Base-by-base conservation (phyloP, 129 eudicot genomes). In the Lactuca saligna region DNA sequence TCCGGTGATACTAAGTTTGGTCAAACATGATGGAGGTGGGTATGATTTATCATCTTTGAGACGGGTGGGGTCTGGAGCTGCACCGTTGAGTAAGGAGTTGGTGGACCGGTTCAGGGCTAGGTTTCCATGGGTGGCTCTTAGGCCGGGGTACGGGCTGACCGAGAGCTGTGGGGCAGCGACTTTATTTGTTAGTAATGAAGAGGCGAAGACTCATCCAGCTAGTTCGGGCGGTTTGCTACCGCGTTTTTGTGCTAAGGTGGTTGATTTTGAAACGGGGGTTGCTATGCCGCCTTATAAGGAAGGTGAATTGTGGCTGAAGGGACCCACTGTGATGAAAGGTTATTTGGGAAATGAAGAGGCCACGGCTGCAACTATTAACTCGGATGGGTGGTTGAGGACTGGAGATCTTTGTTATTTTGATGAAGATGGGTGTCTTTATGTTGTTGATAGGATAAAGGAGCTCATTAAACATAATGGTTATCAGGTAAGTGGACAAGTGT, bases 401-500 rank as follows among this genome's bases (percentile, higher is more conserved):
- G 97, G 97, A 2, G 97, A 90, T 81, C 88, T 90, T 57, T 82
- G 97, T 54, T 84, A 84, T 68, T 78, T 86, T 68, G 94, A 90
- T 77, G 81, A 82, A 62, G 87, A 86, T 48, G 97, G 97, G 44
- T 78, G 63, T 64, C 64, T 90, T 3, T 82, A 82, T 65, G 74
- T 90, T 38, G 97, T 90, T 15, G 97, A 86, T 67, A 41, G 97
- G 62, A 75, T 86, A 49, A 90, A 90, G 64, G 97, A 90, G 78
- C 85, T 90, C 66, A 90, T 90, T 76, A 90, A 90, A 71, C 87
- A 90, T 69, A 90, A 90, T 14, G 94, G 97, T 20, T 90, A 77
- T 79, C 94, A 89, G 96, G 96, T 88, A 75, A 11, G 53, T 49
- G 31, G 35, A 7, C 3, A 8, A 17, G 6, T 65, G 31, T 48